These are phyloP conservation scores for Pseudogymnoascus sp. DNA, from an alignment of 2,329 filamentous ascomycete species.

Conservation along the genomic window DNA sequence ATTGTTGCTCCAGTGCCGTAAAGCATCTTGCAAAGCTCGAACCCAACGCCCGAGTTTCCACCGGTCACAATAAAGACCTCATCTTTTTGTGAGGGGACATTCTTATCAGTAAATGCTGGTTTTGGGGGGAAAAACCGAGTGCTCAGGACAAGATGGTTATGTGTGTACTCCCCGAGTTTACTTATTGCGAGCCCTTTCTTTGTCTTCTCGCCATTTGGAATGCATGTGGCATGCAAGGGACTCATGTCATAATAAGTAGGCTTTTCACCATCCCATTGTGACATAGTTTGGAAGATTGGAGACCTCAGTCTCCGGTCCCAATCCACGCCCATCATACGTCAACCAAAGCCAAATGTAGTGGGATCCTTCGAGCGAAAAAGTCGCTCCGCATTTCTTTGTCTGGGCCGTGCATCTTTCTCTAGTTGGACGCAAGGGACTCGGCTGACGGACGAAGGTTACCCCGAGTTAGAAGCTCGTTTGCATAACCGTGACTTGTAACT, in stretches of 20 bases:
- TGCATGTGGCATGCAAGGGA: not conserved
- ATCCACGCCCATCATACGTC: not conserved
- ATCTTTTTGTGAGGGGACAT: slow-evolving; percentile 32
- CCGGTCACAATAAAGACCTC: slow-evolving; percentile 37
- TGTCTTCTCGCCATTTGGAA: not conserved
- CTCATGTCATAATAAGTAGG: not conserved
- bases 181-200: not conserved
- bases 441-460: not conserved
- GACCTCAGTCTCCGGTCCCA: not conserved
- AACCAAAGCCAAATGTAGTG: not conserved
- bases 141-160: not conserved
- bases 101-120: slow-evolving; percentile 36
- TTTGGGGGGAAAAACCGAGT: slow-evolving; percentile 26
- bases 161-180: not conserved
- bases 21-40: slow-evolving; percentile 40
- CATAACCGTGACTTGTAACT: not conserved
- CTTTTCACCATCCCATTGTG: not conserved
- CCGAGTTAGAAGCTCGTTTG: not conserved
- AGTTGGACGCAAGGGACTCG: not conserved
- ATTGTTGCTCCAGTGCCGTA: slow-evolving; percentile 43
- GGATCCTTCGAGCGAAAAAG: not conserved
- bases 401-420: not conserved
- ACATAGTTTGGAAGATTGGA: not conserved
- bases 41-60: slow-evolving; percentile 31
- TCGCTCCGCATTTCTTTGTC: not conserved